Conservation (phyloP, 192 early-diverging fungal species). For the Pecoramyces ruminantium region DNA sequence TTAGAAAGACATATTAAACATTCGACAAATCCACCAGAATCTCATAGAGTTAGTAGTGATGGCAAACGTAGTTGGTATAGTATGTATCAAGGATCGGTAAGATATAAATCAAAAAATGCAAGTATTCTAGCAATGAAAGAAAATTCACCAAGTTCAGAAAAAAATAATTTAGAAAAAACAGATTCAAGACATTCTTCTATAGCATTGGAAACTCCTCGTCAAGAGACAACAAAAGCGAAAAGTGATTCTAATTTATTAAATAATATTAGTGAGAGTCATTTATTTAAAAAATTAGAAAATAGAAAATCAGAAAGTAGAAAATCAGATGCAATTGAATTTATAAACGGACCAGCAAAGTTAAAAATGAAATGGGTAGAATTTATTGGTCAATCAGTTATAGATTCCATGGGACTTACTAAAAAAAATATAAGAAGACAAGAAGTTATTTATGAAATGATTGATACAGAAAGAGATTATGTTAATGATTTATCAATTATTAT, state of each 20-base stretch:
- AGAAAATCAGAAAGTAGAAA: neutral
- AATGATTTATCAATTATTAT: constrained; percentile 70
- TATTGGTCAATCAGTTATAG: neutral
- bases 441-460: constrained; percentile 81
- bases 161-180: neutral
- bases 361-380: neutral
- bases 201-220: neutral
- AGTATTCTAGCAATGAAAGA: neutral
- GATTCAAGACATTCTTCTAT: neutral
- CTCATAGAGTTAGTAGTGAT: neutral
- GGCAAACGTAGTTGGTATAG: neutral
- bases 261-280: too few relatives aligned
- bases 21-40: neutral
- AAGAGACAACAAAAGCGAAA: neutral
- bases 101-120: neutral
- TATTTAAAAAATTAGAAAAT: too few relatives aligned
- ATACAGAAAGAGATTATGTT: constrained; percentile 82
- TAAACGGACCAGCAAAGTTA: neutral
- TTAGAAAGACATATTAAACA: neutral
- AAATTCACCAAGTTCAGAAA: neutral
- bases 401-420: constrained; percentile 6
- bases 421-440: constrained; percentile 78
- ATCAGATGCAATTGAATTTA: neutral
- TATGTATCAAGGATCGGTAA: neutral
- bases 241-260: neutral